Evolutionary conservation across 2,329 filamentous ascomycete species (phyloP).

Genomic region (Cladophialophora carrionii): DNA sequence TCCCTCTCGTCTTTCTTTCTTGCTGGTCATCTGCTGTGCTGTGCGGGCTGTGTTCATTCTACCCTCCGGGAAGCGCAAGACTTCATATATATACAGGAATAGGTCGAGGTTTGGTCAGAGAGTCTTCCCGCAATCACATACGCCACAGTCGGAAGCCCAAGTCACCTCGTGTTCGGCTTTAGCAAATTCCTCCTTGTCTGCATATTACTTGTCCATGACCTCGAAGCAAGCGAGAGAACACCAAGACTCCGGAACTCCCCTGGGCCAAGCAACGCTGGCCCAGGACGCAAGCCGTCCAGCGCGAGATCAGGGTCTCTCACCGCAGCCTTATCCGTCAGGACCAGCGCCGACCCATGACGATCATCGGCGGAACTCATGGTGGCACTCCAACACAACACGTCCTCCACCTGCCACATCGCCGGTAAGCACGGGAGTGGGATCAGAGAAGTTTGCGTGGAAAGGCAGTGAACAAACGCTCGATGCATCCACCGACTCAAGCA

Average conservation of each 20-base stretch:
- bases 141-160: background rate
- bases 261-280: constrained; percentile 11
- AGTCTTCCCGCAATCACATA: background rate
- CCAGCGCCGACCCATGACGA: background rate
- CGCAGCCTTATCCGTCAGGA: background rate
- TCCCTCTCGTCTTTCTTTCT: constrained; percentile 6
- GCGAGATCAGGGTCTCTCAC: background rate
- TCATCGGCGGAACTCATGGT: background rate
- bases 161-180: background rate
- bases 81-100: background rate
- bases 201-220: constrained; percentile 27
- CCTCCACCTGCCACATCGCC: constrained; percentile 4
- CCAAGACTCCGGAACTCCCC: constrained; percentile 31
- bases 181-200: background rate
- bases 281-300: constrained; percentile 31
- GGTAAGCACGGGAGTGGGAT: background rate
- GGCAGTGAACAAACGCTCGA: constrained; percentile 25
- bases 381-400: background rate
- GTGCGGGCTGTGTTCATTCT: background rate
- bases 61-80: background rate
- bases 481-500: background rate
- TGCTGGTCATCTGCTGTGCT: constrained; percentile 16
- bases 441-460: constrained; percentile 24
- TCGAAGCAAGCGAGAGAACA: constrained; percentile 20
- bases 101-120: background rate